Evolutionary conservation across 306 rosid species (phyloP).

Genomic region (Spatholobus suberectus): DNA sequence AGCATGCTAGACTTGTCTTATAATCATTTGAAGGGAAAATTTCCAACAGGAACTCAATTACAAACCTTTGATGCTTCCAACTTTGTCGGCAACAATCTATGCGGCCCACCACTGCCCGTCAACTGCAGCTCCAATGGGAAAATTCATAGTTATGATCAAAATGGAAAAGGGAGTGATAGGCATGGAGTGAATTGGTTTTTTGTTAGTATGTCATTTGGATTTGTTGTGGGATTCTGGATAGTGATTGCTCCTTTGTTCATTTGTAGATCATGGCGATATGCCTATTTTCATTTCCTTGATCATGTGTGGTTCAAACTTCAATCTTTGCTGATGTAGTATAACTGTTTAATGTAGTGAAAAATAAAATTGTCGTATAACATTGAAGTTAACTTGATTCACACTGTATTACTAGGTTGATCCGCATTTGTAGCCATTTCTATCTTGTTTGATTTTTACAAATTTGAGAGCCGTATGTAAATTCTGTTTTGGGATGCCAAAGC

Average conservation of each 20-base stretch:
- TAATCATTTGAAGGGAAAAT: constrained; percentile 35
- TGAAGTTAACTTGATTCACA: no score
- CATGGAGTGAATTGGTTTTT: constrained; percentile 22
- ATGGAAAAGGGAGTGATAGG: not conserved
- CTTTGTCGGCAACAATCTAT: constrained; percentile 31
- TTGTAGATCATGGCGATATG: constrained; percentile 10
- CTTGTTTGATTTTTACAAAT: no score
- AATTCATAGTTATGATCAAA: not conserved
- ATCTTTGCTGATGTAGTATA: not conserved
- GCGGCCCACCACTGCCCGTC: constrained; percentile 23
- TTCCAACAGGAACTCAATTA: constrained; percentile 44
- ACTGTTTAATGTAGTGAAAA: not conserved
- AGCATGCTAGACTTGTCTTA: constrained; percentile 41
- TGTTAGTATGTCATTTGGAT: constrained; percentile 14
- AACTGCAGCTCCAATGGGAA: not conserved
- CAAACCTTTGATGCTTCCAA: constrained; percentile 41
- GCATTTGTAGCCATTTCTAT: no score
- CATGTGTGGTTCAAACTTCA: not conserved
- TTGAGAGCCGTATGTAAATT: no score
- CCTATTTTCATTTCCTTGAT: not conserved
- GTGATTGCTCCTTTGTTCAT: constrained; percentile 26
- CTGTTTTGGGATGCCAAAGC: no score
- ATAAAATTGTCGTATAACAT: no score
- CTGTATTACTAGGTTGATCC: no score
- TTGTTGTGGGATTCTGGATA: constrained; percentile 23